Percentiles rank a stretch among this genome's conserved stretches.
phyloP scores from a whole-genome alignment of 441 rosid genomes.

The Populus hybrid region DNA sequence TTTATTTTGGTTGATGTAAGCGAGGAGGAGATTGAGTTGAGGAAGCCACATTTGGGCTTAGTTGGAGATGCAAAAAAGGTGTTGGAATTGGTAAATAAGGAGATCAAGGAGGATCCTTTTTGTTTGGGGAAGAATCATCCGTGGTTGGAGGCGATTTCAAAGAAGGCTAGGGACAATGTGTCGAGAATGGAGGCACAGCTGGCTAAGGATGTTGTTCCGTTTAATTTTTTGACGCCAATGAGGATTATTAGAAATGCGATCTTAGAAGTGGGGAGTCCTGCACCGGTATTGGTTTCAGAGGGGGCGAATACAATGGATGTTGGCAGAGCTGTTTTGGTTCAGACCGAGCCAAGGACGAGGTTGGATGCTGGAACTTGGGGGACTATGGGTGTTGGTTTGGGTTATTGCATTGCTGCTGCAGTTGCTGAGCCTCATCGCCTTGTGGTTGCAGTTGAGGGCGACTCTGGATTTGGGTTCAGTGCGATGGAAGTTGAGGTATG shows the following conservation, averaged over 20 bases:
- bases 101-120: constrained; percentile 84
- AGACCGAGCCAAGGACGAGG: constrained; percentile 91
- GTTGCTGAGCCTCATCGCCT: constrained; percentile 80
- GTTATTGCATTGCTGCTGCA: constrained; percentile 95
- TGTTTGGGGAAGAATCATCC: constrained; percentile 75
- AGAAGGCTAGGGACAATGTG: constrained; percentile 65
- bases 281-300: constrained; percentile 82
- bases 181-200: constrained; percentile 75
- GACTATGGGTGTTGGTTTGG: constrained; percentile 97
- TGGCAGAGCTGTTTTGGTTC: constrained; percentile 88
- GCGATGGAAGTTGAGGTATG: constrained; percentile 98
- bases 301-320: constrained; percentile 98
- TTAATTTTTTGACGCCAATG: constrained; percentile 88
- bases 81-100: constrained; percentile 61
- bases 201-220: constrained; percentile 84
- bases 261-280: constrained; percentile 61
- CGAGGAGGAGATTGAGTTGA: constrained; percentile 70
- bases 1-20: constrained; percentile 73
- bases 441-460: constrained; percentile 96
- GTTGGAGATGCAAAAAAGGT: constrained; percentile 77
- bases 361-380: constrained; percentile 99
- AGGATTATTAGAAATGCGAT: constrained; percentile 90
- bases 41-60: constrained; percentile 75
- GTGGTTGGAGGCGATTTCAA: constrained; percentile 74
- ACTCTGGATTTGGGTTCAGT: constrained; percentile 94